Evolutionary conservation across 2,329 filamentous ascomycete species (phyloP), one percentile per base, ranked within the genome.

Genomic region (Colletotrichum endophyticum): DNA sequence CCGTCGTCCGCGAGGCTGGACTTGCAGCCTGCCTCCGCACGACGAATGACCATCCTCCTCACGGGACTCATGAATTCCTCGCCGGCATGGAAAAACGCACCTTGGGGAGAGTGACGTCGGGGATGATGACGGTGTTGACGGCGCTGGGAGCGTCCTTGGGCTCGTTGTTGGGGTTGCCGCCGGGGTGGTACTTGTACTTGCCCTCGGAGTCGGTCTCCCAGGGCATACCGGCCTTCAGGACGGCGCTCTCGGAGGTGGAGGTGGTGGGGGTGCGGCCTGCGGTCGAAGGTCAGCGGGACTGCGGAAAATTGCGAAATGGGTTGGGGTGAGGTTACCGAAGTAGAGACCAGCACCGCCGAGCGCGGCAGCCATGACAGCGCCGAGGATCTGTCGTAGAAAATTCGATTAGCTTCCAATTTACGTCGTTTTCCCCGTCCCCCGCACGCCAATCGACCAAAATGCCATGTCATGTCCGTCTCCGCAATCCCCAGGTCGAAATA

Each of bases 81-180:
- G 44, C 44, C n/a, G 3, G 3, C 44, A 0, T 49, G 44, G 39
- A 22, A n/a, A 7, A 49, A 82, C 90, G 79, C 89, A 96, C 95
- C 93, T 94, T 96, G 84, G 97, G 96, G 81, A 99, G 90, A 83
- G 94, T 97, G 84, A 99, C 96, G 84, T 98, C 94, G 83, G 97
- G 97, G 72, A 99, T 91, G 84, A 99, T 94, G 81, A 98, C 96
- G 79, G 94, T 95, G 91, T 99, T 98, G 87, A 99, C 89, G 79
- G 97, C 97, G 86, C 95, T 98, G 80, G 97, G 97, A 78, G 97
- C 97, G 83, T 98, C 95, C 89, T 94, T 95, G 85, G 95, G 94
- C 78, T 92, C 88, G 83, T 93, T 90, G 86, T 84, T 93, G 83
- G 90, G 87, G 88, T 99, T 95, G 82, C 96, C 97, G 82, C 95